Evolutionary conservation across 305 asterid species (phyloP).

Genomic region (Fraxinus baroniana): DNA sequence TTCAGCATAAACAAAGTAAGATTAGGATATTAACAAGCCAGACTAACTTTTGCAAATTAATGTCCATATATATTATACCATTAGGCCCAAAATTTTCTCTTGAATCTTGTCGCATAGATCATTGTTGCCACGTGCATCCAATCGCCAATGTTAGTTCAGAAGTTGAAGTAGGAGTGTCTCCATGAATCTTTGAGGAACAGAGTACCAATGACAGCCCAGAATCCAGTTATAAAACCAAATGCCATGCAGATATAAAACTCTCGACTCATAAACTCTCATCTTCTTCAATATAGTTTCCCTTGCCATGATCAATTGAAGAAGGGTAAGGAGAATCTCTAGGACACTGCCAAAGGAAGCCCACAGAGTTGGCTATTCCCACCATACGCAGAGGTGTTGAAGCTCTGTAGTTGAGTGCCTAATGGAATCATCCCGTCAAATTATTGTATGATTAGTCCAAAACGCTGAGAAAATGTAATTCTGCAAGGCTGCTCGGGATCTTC

Average conservation of each 20-base stretch:
- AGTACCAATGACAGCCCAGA: neutral
- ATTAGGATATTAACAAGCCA: neutral
- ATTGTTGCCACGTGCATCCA: neutral
- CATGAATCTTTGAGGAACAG: neutral
- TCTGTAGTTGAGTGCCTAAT: neutral
- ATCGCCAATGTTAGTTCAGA: neutral
- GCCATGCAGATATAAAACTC: conserved; percentile 14
- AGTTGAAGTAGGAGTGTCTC: neutral
- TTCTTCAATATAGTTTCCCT: neutral
- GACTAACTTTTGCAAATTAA: neutral
- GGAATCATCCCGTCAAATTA: conserved; percentile 32
- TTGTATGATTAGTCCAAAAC: conserved; percentile 28
- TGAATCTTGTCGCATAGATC: neutral
- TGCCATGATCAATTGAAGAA: neutral
- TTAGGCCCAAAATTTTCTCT: neutral
- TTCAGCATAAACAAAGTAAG: neutral
- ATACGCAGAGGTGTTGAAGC: neutral
- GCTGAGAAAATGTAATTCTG: conserved; percentile 4
- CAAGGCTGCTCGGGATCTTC: conserved; percentile 8
- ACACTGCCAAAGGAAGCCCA: conserved; percentile 19
- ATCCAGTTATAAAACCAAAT: neutral
- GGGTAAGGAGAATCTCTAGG: neutral
- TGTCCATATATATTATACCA: neutral
- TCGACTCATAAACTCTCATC: neutral
- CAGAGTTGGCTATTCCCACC: neutral